These are phyloP conservation scores for Tetrapisispora iriomotensis DNA, from an alignment of 805 yeast genomes.

Conservation along the genomic window DNA sequence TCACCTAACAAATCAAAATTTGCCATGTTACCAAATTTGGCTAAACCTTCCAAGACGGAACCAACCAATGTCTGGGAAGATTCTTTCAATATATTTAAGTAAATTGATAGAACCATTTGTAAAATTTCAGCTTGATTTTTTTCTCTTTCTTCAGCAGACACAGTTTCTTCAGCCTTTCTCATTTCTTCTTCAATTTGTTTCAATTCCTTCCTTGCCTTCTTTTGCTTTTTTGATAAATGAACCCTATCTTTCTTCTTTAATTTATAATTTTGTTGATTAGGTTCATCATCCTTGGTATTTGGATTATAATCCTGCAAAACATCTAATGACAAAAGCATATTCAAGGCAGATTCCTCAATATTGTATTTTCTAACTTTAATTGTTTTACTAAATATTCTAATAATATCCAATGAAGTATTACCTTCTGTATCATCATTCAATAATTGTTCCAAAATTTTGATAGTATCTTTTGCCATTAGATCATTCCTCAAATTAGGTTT, in stretches of 20 bases:
- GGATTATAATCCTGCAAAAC: conserved; percentile 68
- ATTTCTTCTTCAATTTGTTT: conserved; percentile 84
- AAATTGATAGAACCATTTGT: conserved; percentile 59
- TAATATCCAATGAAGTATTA: conserved; percentile 64
- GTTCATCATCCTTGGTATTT: conserved; percentile 38
- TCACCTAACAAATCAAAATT: conserved; percentile 91
- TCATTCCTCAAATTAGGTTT: conserved; percentile 40
- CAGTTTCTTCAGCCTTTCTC: conserved; percentile 76
- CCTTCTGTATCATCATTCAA: conserved; percentile 77
- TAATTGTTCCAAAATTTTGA: conserved; percentile 59
- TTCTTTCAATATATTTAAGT: conserved; percentile 64
- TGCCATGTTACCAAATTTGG: conserved; percentile 84
- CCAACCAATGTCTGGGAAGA: conserved; percentile 64
- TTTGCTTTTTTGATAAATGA: conserved; percentile 82
- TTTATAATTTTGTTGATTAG: conserved; percentile 35
- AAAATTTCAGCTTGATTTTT: conserved; percentile 75
- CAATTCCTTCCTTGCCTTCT: conserved; percentile 78
- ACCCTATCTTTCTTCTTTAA: conserved; percentile 79
- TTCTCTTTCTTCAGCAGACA: conserved; percentile 82
- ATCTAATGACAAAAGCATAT: conserved; percentile 57
- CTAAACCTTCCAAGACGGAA: conserved; percentile 81
- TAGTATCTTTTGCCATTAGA: conserved; percentile 45
- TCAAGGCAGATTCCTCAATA: conserved; percentile 75
- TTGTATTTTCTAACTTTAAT: conserved; percentile 63
- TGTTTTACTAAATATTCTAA: conserved; percentile 57